A percentile compares a stretch with the other conserved stretches of the same genome.
Conservation (phyloP, 2,329 filamentous ascomycete species). For the Scedosporium aurantiacum region DNA sequence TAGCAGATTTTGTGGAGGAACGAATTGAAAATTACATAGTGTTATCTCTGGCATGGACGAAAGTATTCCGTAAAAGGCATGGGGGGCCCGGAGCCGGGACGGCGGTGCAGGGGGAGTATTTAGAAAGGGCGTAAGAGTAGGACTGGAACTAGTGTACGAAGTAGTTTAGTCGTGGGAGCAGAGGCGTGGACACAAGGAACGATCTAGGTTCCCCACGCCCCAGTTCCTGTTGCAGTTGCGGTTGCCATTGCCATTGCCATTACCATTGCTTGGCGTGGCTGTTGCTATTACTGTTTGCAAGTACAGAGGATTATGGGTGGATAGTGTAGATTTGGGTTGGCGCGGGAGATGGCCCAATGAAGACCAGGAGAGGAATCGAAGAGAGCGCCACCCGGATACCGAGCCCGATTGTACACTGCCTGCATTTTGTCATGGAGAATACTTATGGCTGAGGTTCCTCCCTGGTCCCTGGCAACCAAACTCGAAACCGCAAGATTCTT, state of each 20-base stretch:
- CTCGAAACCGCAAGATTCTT: not conserved
- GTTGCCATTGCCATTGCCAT: no score
- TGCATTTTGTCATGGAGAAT: not conserved
- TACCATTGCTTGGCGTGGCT: no score
- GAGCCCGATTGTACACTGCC: not conserved
- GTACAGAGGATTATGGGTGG: no score
- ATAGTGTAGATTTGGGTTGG: no score
- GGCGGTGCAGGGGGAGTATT: slow-evolving; percentile 1
- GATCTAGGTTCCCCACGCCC: not conserved
- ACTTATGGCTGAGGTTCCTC: not conserved
- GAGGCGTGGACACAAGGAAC: not conserved
- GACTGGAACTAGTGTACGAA: not conserved
- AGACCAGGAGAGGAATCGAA: not conserved
- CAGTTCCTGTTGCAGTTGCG: not conserved
- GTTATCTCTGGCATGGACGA: slow-evolving; percentile 5
- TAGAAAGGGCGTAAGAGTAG: not conserved
- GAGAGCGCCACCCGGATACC: not conserved
- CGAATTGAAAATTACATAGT: slow-evolving; percentile 2
- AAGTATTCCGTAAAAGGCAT: slow-evolving; percentile 1
- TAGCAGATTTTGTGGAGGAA: slow-evolving; percentile 4
- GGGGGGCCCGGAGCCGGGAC: slow-evolving; percentile 3
- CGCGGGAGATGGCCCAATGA: not conserved
- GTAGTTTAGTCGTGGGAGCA: not conserved
- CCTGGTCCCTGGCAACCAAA: not conserved
- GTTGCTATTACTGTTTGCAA: no score